phyloP scores from a whole-genome alignment of 1,139 yeast genomes.

The Pichia sp. region DNA sequence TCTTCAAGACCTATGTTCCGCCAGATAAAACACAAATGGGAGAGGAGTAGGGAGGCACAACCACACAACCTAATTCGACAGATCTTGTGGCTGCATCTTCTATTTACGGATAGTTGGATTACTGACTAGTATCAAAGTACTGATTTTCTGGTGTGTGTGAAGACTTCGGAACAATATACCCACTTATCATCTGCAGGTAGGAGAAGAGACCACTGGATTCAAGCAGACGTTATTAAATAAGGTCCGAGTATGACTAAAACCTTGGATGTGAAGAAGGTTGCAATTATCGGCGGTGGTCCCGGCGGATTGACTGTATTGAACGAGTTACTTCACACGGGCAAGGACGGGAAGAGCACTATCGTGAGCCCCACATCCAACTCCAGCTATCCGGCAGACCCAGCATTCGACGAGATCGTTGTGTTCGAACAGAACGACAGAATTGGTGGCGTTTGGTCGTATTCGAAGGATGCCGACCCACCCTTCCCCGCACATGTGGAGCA shows the following conservation, averaged over 20 bases:
- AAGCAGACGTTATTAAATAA: neutral
- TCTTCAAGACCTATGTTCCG: neutral
- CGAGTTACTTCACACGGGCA: constrained; percentile 33
- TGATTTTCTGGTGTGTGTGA: too few species aligned
- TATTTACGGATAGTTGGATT: too few species aligned
- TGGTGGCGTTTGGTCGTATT: constrained; percentile 38
- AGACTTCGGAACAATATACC: too few species aligned
- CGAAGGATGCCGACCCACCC: constrained; percentile 15
- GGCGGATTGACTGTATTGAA: constrained; percentile 35
- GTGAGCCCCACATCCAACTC: constrained; percentile 9
- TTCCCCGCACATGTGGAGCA: constrained; percentile 17
- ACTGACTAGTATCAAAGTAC: too few species aligned
- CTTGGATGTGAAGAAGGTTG: constrained; percentile 25
- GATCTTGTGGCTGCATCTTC: too few species aligned
- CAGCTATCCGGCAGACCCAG: constrained; percentile 18
- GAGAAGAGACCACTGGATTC: neutral
- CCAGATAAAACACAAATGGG: neutral
- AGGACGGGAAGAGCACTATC: constrained; percentile 31
- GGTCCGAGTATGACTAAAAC: neutral
- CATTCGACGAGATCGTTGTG: constrained; percentile 33
- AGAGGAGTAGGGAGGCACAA: too few species aligned
- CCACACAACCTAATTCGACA: too few species aligned
- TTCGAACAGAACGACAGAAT: constrained; percentile 35
- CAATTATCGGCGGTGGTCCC: constrained; percentile 40
- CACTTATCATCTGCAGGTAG: too few species aligned